These are phyloP conservation scores for Mycena olivaceomarginata DNA, from an alignment of 768 basidiomycete genomes.

Conservation along the genomic window DNA sequence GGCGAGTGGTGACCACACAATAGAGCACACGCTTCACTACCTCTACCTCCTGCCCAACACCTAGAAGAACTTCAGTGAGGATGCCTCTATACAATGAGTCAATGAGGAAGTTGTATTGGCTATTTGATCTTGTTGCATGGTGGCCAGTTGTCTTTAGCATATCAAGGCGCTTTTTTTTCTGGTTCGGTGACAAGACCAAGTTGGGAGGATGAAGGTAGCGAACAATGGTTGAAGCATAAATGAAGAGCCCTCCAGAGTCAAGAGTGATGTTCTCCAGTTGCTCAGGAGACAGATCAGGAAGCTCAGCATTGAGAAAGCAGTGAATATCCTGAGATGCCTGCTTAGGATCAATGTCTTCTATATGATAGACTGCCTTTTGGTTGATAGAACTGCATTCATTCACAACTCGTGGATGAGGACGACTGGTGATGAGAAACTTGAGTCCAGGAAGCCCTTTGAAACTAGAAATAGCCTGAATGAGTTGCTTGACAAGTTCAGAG, in stretches of 20 bases:
- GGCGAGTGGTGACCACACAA: not conserved
- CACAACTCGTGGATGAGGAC: not conserved
- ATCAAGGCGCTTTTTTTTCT: not conserved
- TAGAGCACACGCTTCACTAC: not conserved
- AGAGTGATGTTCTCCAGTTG: not conserved
- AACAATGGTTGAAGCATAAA: slow-evolving; percentile 2
- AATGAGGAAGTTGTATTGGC: not conserved
- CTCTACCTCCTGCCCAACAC: slow-evolving; percentile 20
- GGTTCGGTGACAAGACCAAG: too few species aligned
- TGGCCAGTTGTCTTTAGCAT: not conserved
- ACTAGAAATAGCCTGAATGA: not conserved
- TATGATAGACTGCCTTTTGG: not conserved
- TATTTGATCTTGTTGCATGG: not conserved
- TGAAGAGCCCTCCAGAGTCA: not conserved
- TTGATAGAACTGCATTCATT: not conserved
- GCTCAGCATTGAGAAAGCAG: not conserved
- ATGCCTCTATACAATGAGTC: not conserved
- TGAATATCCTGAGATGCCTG: not conserved
- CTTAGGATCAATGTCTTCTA: not conserved
- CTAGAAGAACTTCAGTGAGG: not conserved
- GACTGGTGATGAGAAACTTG: slow-evolving; percentile 3
- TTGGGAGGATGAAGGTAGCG: not conserved
- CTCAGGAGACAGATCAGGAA: too few species aligned
- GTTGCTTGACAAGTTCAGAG: slow-evolving; percentile 5
- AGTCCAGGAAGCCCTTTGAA: not conserved